Percentiles rank a stretch among this genome's conserved stretches.
phyloP scores from a whole-genome alignment of 352 stramenopile species.

The Phytopythium sindhum region DNA sequence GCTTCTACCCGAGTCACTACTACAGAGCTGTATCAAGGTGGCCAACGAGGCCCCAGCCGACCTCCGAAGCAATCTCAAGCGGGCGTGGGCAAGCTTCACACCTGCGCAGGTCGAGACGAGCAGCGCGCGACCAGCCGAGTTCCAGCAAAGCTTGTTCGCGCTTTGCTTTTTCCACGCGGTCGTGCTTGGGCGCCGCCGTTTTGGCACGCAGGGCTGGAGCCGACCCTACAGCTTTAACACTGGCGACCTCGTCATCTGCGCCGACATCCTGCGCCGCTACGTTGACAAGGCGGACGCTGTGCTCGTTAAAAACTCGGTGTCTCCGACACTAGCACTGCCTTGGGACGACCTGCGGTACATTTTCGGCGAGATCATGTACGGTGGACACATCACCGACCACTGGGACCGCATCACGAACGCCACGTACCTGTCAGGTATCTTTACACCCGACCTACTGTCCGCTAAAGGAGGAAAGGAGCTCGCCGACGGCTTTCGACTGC shows the following conservation, averaged over 20 bases:
- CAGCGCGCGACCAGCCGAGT: slow-evolving; percentile 68
- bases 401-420: slow-evolving; percentile 86
- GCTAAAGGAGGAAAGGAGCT: slow-evolving; percentile 39
- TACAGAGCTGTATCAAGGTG: slow-evolving; percentile 88
- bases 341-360: slow-evolving; percentile 89
- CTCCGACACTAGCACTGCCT: slow-evolving; percentile 24
- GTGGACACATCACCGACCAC: slow-evolving; percentile 81
- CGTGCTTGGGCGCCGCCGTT: slow-evolving; percentile 86
- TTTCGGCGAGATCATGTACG: slow-evolving; percentile 93
- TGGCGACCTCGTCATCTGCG: slow-evolving; percentile 92
- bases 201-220: slow-evolving; percentile 92
- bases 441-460: slow-evolving; percentile 56
- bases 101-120: slow-evolving; percentile 75
- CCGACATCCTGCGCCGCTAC: slow-evolving; percentile 73
- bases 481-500: slow-evolving; percentile 71
- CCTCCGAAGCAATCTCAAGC: slow-evolving; percentile 76
- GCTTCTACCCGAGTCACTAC: slow-evolving; percentile 71
- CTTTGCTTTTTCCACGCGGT: slow-evolving; percentile 95
- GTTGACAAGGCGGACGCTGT: slow-evolving; percentile 27
- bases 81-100: slow-evolving; percentile 76
- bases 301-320: background rate
- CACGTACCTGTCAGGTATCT: slow-evolving; percentile 60
- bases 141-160: slow-evolving; percentile 91
- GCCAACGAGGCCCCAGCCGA: slow-evolving; percentile 81
- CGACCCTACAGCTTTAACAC: slow-evolving; percentile 94